Conservation (phyloP, 495 filamentous ascomycete species). For the Neurospora discreta region DNA sequence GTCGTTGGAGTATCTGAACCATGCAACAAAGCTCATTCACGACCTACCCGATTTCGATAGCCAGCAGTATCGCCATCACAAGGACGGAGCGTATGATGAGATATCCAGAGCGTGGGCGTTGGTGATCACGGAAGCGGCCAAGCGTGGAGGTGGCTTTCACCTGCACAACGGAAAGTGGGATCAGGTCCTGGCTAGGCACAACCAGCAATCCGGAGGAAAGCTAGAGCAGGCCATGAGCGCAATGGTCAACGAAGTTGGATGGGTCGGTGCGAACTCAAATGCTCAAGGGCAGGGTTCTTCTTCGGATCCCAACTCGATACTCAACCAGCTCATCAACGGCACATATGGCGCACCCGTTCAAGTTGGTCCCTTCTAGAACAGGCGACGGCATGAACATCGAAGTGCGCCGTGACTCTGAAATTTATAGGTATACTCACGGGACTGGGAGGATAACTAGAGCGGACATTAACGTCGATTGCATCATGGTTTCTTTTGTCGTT, state of each 20-base stretch:
- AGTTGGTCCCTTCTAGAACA: constrained; percentile 56
- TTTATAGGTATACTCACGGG: neutral
- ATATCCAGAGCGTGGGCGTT: constrained; percentile 87
- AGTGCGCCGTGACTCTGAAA: neutral
- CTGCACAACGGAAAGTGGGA: constrained; percentile 93
- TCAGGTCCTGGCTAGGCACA: constrained; percentile 75
- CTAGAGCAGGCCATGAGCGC: constrained; percentile 71
- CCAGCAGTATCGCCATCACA: constrained; percentile 77
- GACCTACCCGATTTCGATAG: constrained; percentile 78
- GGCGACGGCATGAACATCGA: neutral
- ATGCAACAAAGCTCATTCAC: constrained; percentile 81
- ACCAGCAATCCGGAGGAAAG: constrained; percentile 73
- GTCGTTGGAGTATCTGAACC: constrained; percentile 78
- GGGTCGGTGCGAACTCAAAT: constrained; percentile 49
- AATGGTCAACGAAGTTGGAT: constrained; percentile 61
- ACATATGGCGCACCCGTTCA: constrained; percentile 67
- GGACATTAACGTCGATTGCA: neutral
- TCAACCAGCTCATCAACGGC: constrained; percentile 69
- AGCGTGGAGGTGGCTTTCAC: constrained; percentile 80
- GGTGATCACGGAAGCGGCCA: constrained; percentile 84
- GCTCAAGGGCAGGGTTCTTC: constrained; percentile 32
- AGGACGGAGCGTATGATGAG: constrained; percentile 91
- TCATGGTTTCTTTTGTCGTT: neutral
- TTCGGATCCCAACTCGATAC: constrained; percentile 51
- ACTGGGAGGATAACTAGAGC: neutral